Base-by-base conservation (phyloP, 495 filamentous ascomycete genomes). In the Aspergillus bertholletiae region DNA sequence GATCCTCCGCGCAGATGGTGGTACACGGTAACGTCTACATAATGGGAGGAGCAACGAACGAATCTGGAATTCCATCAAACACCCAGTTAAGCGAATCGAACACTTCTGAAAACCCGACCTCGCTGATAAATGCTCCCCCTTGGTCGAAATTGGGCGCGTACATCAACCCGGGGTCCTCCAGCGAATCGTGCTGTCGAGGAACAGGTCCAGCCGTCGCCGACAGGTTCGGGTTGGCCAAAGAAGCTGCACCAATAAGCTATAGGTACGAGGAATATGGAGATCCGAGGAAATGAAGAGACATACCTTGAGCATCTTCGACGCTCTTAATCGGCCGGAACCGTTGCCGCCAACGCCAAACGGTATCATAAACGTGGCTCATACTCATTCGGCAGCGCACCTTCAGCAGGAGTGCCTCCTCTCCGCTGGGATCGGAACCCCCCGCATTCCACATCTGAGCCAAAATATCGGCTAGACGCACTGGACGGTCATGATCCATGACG, bases 401-500 rank as follows among this genome's bases (percentile, higher is more conserved):
- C 12, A 78, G 70, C 49, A 74, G 72, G 13, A 78, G 54, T 21
- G 60, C 58, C 57, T 76, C 73, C 35, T 73, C 72, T 18, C 65
- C 70, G 9, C 45, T 27, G 8, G 63, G 60, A 2, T 65, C 70
- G 18, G 68, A 59, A 8, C 65, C 62, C 17, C 67, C 70, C 0
- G 72, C 71, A 61, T 76, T 76, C 75, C 74, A 78, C 75, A 78
- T 78, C 55, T 78, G 74, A 13, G 75, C 72, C 17, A 78, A 57
- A 43, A 78, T 74, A 53, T 76, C 74, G 7, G 74, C 74, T 1
- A 78, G 63, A 2, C 75, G 72, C 18, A 76, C 89, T 20, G 89
- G 85, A 1, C 96, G 83, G 66, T 97, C 92, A 58, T 97, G 95
- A 48, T 86, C 83, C 57, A 85, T 80, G 27, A 96, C 88, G 65